Conservation (phyloP, 176 grass and related monocot genomes). For the Metroxylon sagu region DNA sequence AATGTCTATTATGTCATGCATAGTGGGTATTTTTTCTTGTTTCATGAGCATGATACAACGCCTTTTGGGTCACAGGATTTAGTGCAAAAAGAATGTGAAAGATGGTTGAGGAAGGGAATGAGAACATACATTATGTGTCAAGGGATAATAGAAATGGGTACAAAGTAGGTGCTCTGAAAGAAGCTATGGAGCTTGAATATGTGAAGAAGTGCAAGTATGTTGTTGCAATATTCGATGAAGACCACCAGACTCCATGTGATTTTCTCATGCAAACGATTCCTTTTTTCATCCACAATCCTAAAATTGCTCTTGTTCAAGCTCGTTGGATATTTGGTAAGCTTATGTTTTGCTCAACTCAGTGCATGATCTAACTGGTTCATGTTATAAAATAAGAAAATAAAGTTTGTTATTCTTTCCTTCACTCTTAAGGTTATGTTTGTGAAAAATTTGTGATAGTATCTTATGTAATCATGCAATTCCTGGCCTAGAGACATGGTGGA, state of each 20-base stretch:
- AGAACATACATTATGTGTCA: constrained; percentile 80
- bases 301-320: constrained; percentile 76
- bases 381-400: too few species aligned
- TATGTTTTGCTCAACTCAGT: neutral
- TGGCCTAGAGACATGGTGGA: neutral
- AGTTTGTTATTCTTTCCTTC: too few species aligned
- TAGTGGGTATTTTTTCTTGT: too few species aligned
- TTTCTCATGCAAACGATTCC: constrained; percentile 78
- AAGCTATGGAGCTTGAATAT: constrained; percentile 67
- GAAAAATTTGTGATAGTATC: too few species aligned
- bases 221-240: constrained; percentile 87
- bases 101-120: constrained; percentile 60
- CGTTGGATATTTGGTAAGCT: constrained; percentile 84
- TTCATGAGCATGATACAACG: neutral
- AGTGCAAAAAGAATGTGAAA: constrained; percentile 80
- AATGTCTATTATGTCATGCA: too few species aligned
- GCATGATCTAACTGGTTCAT: neutral
- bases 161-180: constrained; percentile 84
- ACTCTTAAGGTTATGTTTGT: too few species aligned
- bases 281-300: constrained; percentile 72
- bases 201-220: constrained; percentile 68
- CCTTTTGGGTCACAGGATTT: constrained; percentile 42
- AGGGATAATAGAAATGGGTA: constrained; percentile 90
- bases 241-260: constrained; percentile 79
- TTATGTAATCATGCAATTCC: constrained; percentile 1